Base-by-base conservation (phyloP, 2,329 filamentous ascomycete species). In the Aspergillus fischeri region DNA sequence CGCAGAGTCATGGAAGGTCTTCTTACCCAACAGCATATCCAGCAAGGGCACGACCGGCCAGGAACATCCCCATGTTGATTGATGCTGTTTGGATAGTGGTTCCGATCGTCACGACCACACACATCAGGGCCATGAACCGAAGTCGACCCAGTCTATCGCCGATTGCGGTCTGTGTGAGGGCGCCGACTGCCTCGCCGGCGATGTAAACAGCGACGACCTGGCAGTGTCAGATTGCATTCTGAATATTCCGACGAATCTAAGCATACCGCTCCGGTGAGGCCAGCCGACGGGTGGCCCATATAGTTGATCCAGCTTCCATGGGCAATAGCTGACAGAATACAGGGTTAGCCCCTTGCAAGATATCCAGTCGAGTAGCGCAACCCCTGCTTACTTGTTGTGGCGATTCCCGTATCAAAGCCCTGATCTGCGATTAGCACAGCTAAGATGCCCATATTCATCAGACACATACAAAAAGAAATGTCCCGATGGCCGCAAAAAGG, bases 381-480 rank as follows among this genome's bases (percentile, higher is more conserved):
- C 11, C 24, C 44, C 25, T 10, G 20, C 75, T 70, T 58, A 81
- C 78, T 85, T 17, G 82, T 85, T 11, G 83, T 86, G 4, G 81
- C 82, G 55, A 85, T 85, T 28, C 83, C 83, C 0, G 82, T 84
- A 65, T 85, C 83, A 58, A 85, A 84, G 2, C 82, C 83, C 81
- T 82, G 62, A n/a, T 51, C 41, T 53, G 32, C 49, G 28, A 21
- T 27, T 60, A 41, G 35, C 51, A 62, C 29, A 60, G 45, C 14
- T 27, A 50, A 29, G 20, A 21, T 32, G 17, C 4, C 4, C 27
- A 21, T 14, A 17, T 4, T 14, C 17, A 20, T 11, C 27, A 24
- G 2, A 7, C 29, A 68, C 80, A 45, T 75, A 82, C 81, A 67
- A 83, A 85, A 54, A 85, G 74, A 67, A 84, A 84, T 0, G 83